phyloP scores from a whole-genome alignment of 257 asterid species.

The Plantago ovata region DNA sequence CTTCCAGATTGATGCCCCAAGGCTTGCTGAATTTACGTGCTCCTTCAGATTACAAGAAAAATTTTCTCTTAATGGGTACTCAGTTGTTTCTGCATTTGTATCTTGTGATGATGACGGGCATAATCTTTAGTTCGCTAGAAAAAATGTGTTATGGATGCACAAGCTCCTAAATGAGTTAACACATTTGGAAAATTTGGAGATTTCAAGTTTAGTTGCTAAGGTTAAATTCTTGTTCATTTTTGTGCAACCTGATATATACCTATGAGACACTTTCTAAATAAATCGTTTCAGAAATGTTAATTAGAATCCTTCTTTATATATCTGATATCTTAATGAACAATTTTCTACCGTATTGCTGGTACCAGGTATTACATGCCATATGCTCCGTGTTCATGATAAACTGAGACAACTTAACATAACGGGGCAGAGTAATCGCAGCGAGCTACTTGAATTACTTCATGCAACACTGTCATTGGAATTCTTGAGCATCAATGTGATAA shows the following conservation, averaged over 20 bases:
- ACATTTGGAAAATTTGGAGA: background rate
- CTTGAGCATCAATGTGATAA: background rate
- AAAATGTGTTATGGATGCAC: background rate
- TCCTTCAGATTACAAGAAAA: background rate
- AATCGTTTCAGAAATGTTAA: too few relatives aligned
- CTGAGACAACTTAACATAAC: too few relatives aligned
- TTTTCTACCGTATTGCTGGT: too few relatives aligned
- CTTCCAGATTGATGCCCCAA: background rate
- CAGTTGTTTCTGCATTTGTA: background rate
- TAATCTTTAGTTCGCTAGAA: too few relatives aligned
- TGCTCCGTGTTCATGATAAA: too few relatives aligned
- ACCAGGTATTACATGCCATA: background rate
- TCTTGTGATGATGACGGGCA: background rate
- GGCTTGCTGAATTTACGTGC: background rate
- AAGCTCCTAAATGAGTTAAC: background rate
- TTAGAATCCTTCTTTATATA: too few relatives aligned
- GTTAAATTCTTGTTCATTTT: background rate
- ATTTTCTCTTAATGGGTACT: background rate
- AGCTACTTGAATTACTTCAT: too few relatives aligned
- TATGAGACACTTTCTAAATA: background rate
- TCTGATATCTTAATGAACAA: too few relatives aligned
- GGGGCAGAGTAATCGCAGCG: too few relatives aligned
- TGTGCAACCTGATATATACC: too few relatives aligned
- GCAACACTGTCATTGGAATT: too few relatives aligned
- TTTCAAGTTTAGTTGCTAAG: background rate